A percentile compares a stretch with the other conserved stretches of the same genome.
phyloP scores from a whole-genome alignment of 805 yeast genomes.

The Sporopachydermia lactativora region DNA sequence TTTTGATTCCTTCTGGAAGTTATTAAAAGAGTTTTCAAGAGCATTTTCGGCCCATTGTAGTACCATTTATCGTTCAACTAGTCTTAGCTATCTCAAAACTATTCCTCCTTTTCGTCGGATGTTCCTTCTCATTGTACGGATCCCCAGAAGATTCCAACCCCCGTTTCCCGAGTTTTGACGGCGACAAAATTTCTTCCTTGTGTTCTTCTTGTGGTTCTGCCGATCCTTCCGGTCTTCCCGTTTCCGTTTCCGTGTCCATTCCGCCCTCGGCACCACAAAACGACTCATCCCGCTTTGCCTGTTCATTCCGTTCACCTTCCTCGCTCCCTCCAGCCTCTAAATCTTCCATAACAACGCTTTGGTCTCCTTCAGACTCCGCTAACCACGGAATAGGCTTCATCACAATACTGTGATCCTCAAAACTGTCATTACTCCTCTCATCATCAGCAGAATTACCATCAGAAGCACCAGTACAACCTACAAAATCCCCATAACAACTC shows the following conservation, averaged over 20 bases:
- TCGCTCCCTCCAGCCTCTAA: too few relatives aligned
- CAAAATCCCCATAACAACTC: constrained; percentile 4
- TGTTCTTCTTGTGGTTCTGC: neutral
- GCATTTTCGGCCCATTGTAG: too few relatives aligned
- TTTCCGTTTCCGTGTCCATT: neutral
- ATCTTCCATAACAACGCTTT: too few relatives aligned
- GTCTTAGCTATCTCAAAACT: too few relatives aligned
- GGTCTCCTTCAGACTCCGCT: constrained; percentile 4
- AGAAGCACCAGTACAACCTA: constrained; percentile 5
- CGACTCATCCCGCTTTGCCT: neutral
- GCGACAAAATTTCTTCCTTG: neutral
- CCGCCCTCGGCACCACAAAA: neutral
- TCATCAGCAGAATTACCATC: constrained; percentile 7
- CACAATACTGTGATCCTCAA: neutral
- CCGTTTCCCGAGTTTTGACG: constrained; percentile 7
- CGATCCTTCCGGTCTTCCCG: neutral
- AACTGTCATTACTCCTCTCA: neutral
- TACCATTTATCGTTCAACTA: too few relatives aligned
- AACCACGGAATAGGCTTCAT: constrained; percentile 4
- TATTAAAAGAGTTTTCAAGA: too few relatives aligned
- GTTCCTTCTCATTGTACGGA: too few relatives aligned
- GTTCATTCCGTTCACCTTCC: neutral
- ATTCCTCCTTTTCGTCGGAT: constrained; percentile 3
- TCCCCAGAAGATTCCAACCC: constrained; percentile 21
- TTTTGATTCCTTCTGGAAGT: too few relatives aligned